Conservation (phyloP, 768 basidiomycete genomes). For the Xerocomellus dryophilus region DNA sequence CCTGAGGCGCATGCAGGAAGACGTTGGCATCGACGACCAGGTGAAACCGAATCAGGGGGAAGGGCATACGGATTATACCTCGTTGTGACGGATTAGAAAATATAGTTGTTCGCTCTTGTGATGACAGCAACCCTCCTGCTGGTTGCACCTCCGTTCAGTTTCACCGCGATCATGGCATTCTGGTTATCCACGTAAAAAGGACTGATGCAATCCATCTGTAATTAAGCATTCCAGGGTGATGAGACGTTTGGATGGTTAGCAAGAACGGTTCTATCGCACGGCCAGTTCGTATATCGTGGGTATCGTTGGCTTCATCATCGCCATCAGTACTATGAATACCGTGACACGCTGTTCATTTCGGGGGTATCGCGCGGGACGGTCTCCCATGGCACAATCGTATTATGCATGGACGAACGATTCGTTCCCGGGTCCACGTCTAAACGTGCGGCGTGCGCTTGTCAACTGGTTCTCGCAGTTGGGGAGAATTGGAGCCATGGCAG, state of each 20-base stretch:
- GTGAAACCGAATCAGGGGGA: conserved; percentile 41
- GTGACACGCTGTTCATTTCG: conserved; percentile 44
- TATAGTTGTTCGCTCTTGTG: conserved; percentile 74
- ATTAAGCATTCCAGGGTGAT: background rate
- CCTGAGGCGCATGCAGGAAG: conserved; percentile 58
- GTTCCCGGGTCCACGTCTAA: conserved; percentile 76
- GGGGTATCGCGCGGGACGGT: conserved; percentile 32
- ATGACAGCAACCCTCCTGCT: conserved; percentile 53
- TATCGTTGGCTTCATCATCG: conserved; percentile 65
- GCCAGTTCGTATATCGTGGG: conserved; percentile 50
- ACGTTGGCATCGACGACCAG: conserved; percentile 57
- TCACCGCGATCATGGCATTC: conserved; percentile 57
- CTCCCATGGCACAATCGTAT: conserved; percentile 74
- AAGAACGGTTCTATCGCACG: conserved; percentile 75
- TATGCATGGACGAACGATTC: conserved; percentile 51
- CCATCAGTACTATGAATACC: conserved; percentile 61
- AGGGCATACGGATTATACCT: conserved; percentile 47
- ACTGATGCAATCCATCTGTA: background rate
- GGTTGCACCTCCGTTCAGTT: conserved; percentile 73
- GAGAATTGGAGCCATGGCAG: too few relatives aligned
- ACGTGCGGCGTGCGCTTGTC: conserved; percentile 78
- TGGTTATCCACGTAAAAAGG: conserved; percentile 43
- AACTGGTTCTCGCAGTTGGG: conserved; percentile 83
- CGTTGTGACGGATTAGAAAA: conserved; percentile 74
- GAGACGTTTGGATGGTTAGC: conserved; percentile 66